phyloP scores from a whole-genome alignment of 257 asterid genomes.

The Marsdenia floribunda region DNA sequence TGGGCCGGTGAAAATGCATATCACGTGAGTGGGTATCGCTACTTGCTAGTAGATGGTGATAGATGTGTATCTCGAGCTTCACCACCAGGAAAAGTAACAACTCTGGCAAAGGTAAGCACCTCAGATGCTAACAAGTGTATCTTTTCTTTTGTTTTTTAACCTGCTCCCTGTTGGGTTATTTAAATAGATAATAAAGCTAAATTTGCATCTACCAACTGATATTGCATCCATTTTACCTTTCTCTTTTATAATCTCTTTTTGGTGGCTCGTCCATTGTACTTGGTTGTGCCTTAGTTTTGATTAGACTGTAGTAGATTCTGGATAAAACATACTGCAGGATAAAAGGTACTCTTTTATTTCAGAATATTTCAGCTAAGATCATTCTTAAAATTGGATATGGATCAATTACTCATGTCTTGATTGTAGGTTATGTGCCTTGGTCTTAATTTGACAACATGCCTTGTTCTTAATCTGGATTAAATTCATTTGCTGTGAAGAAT shows the following conservation, averaged over 20 bases:
- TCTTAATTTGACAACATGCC: neutral
- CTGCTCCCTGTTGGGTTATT: neutral
- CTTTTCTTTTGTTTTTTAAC: neutral
- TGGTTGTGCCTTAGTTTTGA: neutral
- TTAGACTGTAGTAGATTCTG: neutral
- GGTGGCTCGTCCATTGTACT: neutral
- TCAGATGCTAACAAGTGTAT: neutral
- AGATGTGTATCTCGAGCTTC: slow-evolving; percentile 76
- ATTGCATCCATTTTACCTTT: neutral
- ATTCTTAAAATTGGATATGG: neutral
- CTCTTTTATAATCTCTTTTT: too few species aligned
- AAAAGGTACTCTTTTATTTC: neutral
- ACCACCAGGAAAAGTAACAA: slow-evolving; percentile 96
- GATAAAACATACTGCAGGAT: neutral
- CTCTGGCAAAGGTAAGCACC: slow-evolving; percentile 71
- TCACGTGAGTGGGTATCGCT: slow-evolving; percentile 93
- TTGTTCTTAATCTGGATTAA: neutral
- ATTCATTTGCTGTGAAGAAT: neutral
- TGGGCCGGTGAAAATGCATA: slow-evolving; percentile 99
- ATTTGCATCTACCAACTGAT: neutral
- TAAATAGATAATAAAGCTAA: neutral
- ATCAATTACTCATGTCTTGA: neutral
- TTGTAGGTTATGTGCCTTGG: neutral
- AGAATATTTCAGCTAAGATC: neutral
- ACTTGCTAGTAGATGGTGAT: slow-evolving; percentile 83